Evolutionary conservation across 331 rosid genomes (phyloP), one percentile per base, ranked within the genome.

Genomic region (Rosa hybrid): DNA sequence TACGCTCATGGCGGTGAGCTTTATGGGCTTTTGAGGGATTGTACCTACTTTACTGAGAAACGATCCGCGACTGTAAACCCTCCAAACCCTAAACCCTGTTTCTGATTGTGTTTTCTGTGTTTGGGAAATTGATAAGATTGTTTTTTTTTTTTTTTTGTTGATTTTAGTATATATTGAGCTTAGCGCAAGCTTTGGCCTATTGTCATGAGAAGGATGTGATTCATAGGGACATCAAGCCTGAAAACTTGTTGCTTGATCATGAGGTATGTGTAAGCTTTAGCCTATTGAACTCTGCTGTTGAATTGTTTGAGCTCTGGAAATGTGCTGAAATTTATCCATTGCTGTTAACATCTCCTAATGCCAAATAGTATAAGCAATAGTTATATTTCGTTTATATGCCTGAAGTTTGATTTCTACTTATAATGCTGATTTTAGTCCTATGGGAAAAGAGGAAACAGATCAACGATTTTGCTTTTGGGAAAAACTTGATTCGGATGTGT

Each of bases 181-280:
- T 94, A 74, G 85, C 97, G 13, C 88, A 89, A 82, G 98, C 98
- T 0, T 78, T 92, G 96, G 90, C 90, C 30, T 92, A 91, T 85
- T 92, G 97, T 85, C 98, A 94, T 68, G 92, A 92, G 91, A 92
- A 92, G 82, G 56, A 92, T 87, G 97, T 94, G 68, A 94, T 94
- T 86, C 98, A 94, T 73, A 86, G 98, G 82, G 97, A 94, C 76
- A 94, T 94, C 77, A 92, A 92, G 92, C 98, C 95, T 5, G 97
- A 94, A 82, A 94, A 92, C 77, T 84, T 92, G 89, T 78, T 94
- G 70, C 90, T 94, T 67, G 98, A 91, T 80, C 97, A 94, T 74
- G 94, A 91, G 97, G 98, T 91, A 84, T 3, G 71, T 68, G 25
- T 74, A 9, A 3, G 63, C 2, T 56, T 57, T 72, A 69, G 44